Evolutionary conservation across 768 basidiomycete species (phyloP).

Genomic region (Boletus rubescentipes): DNA sequence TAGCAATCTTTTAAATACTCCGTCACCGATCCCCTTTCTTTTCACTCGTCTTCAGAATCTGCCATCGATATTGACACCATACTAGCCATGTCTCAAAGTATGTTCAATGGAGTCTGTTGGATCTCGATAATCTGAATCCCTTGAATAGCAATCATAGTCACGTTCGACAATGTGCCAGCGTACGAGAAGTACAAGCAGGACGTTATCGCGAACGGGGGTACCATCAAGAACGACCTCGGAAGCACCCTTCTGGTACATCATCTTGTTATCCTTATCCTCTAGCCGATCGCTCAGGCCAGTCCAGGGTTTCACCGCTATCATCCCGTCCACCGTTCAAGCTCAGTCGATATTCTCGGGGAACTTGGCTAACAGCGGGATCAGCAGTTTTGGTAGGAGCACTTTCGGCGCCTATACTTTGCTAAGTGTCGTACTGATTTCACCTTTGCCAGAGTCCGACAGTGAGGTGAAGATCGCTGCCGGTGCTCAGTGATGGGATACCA

Average conservation of each 20-base stretch:
- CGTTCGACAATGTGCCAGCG: neutral
- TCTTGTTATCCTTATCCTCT: neutral
- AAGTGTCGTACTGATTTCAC: neutral
- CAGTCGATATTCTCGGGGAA: neutral
- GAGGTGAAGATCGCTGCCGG: neutral
- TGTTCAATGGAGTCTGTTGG: neutral
- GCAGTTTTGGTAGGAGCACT: constrained; percentile 9
- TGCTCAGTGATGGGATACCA: neutral
- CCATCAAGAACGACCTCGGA: constrained; percentile 15
- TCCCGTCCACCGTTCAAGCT: neutral
- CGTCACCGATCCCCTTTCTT: neutral
- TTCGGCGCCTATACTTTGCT: neutral
- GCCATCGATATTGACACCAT: neutral
- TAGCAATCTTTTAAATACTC: neutral
- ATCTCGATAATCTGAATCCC: too few species aligned
- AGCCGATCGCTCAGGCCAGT: neutral
- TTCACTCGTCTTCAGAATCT: neutral
- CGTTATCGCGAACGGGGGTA: neutral
- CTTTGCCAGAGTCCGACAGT: constrained; percentile 16
- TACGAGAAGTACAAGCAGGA: constrained; percentile 16
- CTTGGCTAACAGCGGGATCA: constrained; percentile 11
- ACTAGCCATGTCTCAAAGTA: constrained; percentile 21
- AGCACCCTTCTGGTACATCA: neutral
- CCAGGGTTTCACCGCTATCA: constrained; percentile 21
- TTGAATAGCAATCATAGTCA: constrained; percentile 17